A percentile compares a stretch with the other conserved stretches of the same genome.
phyloP scores from a whole-genome alignment of 306 rosid genomes.

The Citrullus mucosospermus region DNA sequence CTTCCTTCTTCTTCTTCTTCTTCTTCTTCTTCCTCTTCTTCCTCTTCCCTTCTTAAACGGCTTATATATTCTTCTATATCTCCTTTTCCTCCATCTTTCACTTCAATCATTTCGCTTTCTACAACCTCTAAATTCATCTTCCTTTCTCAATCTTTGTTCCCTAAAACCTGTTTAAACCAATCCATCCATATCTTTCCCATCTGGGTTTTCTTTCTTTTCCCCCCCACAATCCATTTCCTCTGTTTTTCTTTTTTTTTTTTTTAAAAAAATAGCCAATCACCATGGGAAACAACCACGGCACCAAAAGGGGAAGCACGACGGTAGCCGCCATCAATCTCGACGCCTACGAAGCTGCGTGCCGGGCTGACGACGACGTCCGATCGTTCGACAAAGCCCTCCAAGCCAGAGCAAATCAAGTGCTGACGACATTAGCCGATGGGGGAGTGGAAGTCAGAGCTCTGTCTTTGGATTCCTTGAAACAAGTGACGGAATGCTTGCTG shows the following conservation, averaged over 20 bases:
- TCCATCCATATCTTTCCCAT: background rate
- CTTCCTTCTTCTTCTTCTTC: background rate
- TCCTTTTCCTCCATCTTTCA: background rate
- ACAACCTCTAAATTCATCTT: background rate
- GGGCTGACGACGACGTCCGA: conserved; percentile 53
- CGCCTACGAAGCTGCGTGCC: conserved; percentile 67
- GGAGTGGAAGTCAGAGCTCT: conserved; percentile 74
- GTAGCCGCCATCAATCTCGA: background rate
- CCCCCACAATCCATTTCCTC: background rate
- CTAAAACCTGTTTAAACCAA: too few relatives aligned
- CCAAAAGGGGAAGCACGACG: background rate
- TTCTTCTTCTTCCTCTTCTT: background rate
- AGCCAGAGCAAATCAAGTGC: conserved; percentile 54
- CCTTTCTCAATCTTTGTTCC: background rate
- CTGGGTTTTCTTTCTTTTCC: background rate
- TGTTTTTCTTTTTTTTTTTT: too few relatives aligned
- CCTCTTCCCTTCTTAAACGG: background rate
- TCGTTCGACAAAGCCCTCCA: conserved; percentile 58
- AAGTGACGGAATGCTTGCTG: conserved; percentile 63
- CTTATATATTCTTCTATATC: background rate
- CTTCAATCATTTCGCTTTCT: background rate
- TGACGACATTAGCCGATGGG: conserved; percentile 41
- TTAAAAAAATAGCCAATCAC: background rate
- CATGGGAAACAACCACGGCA: conserved; percentile 2
- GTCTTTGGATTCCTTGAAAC: conserved; percentile 62